Evolutionary conservation across 768 basidiomycete genomes (phyloP).

Genomic region (Leccinum imitatum): DNA sequence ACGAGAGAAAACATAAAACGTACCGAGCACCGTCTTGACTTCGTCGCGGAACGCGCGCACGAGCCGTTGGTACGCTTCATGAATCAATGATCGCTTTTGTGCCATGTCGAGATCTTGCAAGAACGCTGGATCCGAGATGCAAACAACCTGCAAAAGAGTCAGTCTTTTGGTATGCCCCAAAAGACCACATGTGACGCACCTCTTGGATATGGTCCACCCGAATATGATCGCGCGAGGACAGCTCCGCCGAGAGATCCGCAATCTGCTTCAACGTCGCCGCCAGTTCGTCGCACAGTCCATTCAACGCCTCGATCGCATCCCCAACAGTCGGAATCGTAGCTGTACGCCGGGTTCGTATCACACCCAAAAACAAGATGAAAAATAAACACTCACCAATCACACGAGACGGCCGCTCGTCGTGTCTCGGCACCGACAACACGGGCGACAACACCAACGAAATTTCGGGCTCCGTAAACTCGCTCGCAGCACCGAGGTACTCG

Average conservation of each 20-base stretch:
- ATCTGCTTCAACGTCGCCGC: conserved; percentile 63
- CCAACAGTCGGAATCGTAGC: conserved; percentile 77
- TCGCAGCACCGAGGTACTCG: conserved; percentile 67
- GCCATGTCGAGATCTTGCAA: conserved; percentile 64
- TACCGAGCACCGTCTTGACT: conserved; percentile 58
- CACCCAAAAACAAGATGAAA: background rate
- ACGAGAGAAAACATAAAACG: background rate
- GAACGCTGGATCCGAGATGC: conserved; percentile 51
- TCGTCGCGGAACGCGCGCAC: conserved; percentile 39
- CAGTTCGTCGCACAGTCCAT: conserved; percentile 61
- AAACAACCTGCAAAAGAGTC: conserved; percentile 41
- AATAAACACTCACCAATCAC: conserved; percentile 51
- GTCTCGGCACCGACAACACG: conserved; percentile 53
- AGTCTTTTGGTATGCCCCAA: background rate
- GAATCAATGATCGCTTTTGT: conserved; percentile 68
- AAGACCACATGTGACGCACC: conserved; percentile 36
- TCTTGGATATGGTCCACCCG: conserved; percentile 70
- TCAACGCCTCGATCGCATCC: conserved; percentile 67
- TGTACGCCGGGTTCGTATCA: conserved; percentile 21
- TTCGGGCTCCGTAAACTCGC: conserved; percentile 78
- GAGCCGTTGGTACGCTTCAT: conserved; percentile 56
- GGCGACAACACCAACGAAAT: conserved; percentile 73
- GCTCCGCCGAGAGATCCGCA: conserved; percentile 63
- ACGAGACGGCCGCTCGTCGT: conserved; percentile 56
- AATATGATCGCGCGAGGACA: conserved; percentile 70